These are phyloP conservation scores for Pleomassaria siparia DNA, from an alignment of 2,329 filamentous ascomycete species.

Conservation along the genomic window DNA sequence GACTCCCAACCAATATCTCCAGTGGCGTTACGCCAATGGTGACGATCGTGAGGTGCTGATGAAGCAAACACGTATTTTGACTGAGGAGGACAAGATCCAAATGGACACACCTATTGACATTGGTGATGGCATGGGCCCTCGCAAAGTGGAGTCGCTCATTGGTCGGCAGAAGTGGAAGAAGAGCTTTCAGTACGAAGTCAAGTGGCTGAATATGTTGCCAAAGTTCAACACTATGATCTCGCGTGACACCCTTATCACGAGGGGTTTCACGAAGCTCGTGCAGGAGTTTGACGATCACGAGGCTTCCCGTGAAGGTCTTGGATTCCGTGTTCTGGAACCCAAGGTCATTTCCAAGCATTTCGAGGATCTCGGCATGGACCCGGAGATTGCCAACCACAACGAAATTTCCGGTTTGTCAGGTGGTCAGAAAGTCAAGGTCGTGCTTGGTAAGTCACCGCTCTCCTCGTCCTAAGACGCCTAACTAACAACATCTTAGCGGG, in stretches of 20 bases:
- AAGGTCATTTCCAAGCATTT: slow-evolving; percentile 97
- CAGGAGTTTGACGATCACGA: slow-evolving; percentile 99
- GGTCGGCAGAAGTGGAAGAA: slow-evolving; percentile 99
- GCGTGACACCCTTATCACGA: slow-evolving; percentile 82
- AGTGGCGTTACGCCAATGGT: slow-evolving; percentile 97
- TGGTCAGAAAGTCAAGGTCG: slow-evolving; percentile 98
- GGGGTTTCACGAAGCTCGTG: slow-evolving; percentile 88
- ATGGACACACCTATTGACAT: slow-evolving; percentile 90
- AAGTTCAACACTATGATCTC: slow-evolving; percentile 94
- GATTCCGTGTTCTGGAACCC: slow-evolving; percentile 90
- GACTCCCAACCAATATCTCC: slow-evolving; percentile 97
- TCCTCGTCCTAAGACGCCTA: slow-evolving; percentile 49
- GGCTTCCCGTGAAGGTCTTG: slow-evolving; percentile 95
- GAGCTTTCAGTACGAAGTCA: slow-evolving; percentile 97
- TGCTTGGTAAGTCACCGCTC: slow-evolving; percentile 65
- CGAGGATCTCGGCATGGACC: slow-evolving; percentile 92
- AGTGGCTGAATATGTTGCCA: slow-evolving; percentile 86
- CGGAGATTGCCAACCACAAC: slow-evolving; percentile 98
- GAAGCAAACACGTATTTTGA: slow-evolving; percentile 94
- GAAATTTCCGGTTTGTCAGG: slow-evolving; percentile 94
- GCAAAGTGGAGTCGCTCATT: slow-evolving; percentile 83
- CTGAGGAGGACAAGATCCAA: slow-evolving; percentile 79
- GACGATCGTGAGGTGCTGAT: slow-evolving; percentile 96
- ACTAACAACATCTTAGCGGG: slow-evolving; percentile 56
- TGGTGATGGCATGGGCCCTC: slow-evolving; percentile 74